phyloP scores from a whole-genome alignment of 1,284 basidiomycete genomes.

The Rhodotorula sp. region DNA sequence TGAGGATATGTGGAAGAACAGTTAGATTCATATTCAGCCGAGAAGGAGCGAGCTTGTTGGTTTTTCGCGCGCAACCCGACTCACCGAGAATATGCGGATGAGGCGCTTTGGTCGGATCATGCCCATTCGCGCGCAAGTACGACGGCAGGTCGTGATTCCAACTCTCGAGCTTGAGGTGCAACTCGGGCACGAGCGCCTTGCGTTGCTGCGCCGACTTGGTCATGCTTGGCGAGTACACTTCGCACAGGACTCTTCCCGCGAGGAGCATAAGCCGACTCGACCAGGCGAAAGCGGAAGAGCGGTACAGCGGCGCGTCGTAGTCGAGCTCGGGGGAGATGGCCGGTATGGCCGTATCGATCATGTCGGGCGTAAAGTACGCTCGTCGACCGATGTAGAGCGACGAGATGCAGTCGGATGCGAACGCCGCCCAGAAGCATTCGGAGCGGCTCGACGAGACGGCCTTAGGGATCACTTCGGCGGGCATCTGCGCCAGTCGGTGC shows the following conservation, averaged over 20 bases:
- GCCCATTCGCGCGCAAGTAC: constrained; percentile 24
- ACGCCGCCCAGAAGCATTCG: constrained; percentile 28
- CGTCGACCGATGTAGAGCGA: constrained; percentile 31
- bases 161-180: constrained; percentile 36
- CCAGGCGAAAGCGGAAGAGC: constrained; percentile 35
- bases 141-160: constrained; percentile 38
- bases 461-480: constrained; percentile 6
- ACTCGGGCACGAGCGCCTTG: constrained; percentile 28
- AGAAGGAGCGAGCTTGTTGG: background rate
- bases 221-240: constrained; percentile 27
- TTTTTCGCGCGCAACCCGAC: background rate
- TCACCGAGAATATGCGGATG: constrained; percentile 32
- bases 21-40: background rate
- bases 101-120: constrained; percentile 30
- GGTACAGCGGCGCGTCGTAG: constrained; percentile 36
- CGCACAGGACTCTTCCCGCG: constrained; percentile 25
- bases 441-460: constrained; percentile 19
- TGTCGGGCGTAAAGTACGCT: constrained; percentile 27
- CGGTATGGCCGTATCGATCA: constrained; percentile 26
- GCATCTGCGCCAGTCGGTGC: constrained; percentile 21
- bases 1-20: background rate
- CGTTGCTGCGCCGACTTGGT: constrained; percentile 14
- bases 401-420: constrained; percentile 17
- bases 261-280: constrained; percentile 21
- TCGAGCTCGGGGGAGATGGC: constrained; percentile 27